These are phyloP conservation scores for Piper betle DNA, from an alignment of 164 flowering plant species.

Conservation along the genomic window DNA sequence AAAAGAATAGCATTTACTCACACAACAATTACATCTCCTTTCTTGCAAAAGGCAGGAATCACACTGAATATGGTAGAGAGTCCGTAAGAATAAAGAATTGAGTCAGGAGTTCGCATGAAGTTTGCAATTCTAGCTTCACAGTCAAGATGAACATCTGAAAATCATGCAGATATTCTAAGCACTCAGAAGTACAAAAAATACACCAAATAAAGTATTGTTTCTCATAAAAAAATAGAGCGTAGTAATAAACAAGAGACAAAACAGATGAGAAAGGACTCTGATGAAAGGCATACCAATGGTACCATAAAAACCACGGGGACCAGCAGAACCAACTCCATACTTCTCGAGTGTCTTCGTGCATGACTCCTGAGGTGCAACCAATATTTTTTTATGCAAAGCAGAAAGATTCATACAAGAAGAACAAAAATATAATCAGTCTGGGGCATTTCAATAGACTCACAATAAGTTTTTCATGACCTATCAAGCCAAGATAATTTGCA, in stretches of 20 bases:
- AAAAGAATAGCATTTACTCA: conserved; percentile 28
- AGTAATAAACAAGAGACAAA: neutral
- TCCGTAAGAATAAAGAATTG: conserved; percentile 92
- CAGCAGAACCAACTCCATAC: conserved; percentile 99
- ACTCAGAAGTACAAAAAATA: neutral
- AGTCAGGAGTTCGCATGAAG: conserved; percentile 91
- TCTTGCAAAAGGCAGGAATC: conserved; percentile 90
- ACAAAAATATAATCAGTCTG: neutral
- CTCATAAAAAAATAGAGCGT: neutral
- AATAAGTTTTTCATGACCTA: conserved; percentile 65
- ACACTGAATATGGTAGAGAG: conserved; percentile 96
- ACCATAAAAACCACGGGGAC: conserved; percentile 99
- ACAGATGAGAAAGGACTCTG: neutral
- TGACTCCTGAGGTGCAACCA: conserved; percentile 45
- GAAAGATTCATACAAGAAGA: neutral
- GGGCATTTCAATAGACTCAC: conserved; percentile 25
- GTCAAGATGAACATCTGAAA: conserved; percentile 91
- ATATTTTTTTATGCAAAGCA: conserved; percentile 1
- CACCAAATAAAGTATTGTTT: neutral
- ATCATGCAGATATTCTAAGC: neutral
- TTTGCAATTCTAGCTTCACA: conserved; percentile 90
- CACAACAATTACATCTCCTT: conserved; percentile 92
- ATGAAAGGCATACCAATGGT: conserved; percentile 58
- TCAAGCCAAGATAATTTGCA: conserved; percentile 89
- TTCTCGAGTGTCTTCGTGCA: conserved; percentile 84